phyloP scores from a whole-genome alignment of 192 early-diverging fungal genomes.

The Gaertneriomyces sp. region DNA sequence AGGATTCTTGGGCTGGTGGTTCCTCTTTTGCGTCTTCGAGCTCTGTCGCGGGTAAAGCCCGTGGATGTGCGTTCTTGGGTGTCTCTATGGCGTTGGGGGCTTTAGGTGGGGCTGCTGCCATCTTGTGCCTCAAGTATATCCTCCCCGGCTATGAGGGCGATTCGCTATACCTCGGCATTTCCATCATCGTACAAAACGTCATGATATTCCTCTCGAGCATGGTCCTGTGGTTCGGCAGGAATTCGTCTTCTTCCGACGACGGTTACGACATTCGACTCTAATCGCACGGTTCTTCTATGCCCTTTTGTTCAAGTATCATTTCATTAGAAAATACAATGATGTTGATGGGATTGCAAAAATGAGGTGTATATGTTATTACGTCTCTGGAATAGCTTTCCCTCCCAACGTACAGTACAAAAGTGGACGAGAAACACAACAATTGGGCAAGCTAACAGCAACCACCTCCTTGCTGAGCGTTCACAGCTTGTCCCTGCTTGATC shows the following conservation, averaged over 20 bases:
- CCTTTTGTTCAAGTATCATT: no score
- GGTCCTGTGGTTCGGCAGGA: conserved; percentile 52
- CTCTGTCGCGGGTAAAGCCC: conserved; percentile 47
- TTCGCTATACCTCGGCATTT: conserved; percentile 40
- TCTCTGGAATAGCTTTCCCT: no score
- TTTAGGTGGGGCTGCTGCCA: conserved; percentile 43
- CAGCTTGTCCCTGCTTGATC: conserved; percentile 48
- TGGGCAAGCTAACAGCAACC: conserved; percentile 48
- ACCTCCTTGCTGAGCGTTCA: conserved; percentile 46
- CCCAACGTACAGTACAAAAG: no score
- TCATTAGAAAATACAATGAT: no score
- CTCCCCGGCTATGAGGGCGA: conserved; percentile 40
- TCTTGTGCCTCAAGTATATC: conserved; percentile 45
- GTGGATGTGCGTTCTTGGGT: conserved; percentile 49
- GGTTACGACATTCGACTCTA: no score
- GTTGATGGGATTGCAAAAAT: no score
- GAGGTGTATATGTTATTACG: no score
- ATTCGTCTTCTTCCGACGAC: background rate
- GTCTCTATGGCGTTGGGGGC: conserved; percentile 49
- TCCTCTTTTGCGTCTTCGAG: background rate
- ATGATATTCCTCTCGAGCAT: conserved; percentile 52
- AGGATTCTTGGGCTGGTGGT: conserved; percentile 27
- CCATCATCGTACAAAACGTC: conserved; percentile 43
- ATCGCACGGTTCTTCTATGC: no score
- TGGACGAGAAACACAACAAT: no score